Conservation (phyloP, 352 stramenopile species). For the Globisporangium solare region DNA sequence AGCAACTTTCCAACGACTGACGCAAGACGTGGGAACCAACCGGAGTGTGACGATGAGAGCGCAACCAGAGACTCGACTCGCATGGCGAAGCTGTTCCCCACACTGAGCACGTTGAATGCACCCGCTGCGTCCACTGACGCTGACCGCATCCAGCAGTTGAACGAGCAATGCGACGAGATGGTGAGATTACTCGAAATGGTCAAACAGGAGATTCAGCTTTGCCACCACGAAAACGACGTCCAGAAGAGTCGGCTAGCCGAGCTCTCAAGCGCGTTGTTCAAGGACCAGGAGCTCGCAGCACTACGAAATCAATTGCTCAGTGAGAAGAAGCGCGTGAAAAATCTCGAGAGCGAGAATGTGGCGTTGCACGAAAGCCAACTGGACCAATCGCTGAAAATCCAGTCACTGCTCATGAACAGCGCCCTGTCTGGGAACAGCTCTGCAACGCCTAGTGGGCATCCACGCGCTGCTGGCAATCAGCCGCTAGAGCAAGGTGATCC, state of each 20-base stretch:
- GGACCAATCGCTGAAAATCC: slow-evolving; percentile 46
- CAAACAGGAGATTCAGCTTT: slow-evolving; percentile 67
- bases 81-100: slow-evolving; percentile 11
- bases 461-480: not conserved
- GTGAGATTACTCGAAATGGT: slow-evolving; percentile 55
- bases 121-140: slow-evolving; percentile 6
- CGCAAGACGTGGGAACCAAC: not conserved
- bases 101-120: not conserved
- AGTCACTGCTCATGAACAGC: slow-evolving; percentile 33
- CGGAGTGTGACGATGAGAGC: not conserved
- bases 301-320: slow-evolving; percentile 53
- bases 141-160: slow-evolving; percentile 33
- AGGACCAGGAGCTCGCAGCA: slow-evolving; percentile 40
- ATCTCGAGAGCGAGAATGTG: slow-evolving; percentile 55
- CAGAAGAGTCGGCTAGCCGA: slow-evolving; percentile 44
- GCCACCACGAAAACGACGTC: slow-evolving; percentile 48
- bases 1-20: not conserved
- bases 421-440: not conserved
- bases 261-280: slow-evolving; percentile 44
- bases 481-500: too few relatives aligned
- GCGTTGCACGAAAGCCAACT: slow-evolving; percentile 40
- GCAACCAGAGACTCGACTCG: not conserved
- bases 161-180: slow-evolving; percentile 47
- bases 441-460: not conserved
- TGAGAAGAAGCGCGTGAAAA: slow-evolving; percentile 57